Evolutionary conservation across 495 filamentous ascomycete genomes (phyloP).

Genomic region (Xylaria cubensis): DNA sequence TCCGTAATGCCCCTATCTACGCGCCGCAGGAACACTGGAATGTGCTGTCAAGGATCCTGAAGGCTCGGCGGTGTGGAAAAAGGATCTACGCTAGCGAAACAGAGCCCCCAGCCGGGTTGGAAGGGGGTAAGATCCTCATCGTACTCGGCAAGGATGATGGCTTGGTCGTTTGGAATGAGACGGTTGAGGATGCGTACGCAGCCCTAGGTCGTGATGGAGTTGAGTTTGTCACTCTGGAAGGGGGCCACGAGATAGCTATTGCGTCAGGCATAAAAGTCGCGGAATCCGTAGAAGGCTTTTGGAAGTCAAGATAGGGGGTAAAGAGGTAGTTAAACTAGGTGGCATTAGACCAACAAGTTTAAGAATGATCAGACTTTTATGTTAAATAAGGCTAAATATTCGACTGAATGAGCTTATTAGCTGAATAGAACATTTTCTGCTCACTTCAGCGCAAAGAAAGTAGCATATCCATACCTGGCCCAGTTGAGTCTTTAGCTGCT

Average conservation of each 20-base stretch:
- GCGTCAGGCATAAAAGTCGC: slow-evolving; percentile 49
- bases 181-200: slow-evolving; percentile 53
- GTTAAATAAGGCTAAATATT: too few relatives aligned
- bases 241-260: slow-evolving; percentile 60
- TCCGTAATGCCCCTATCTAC: slow-evolving; percentile 57
- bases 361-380: neutral
- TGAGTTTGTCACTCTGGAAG: slow-evolving; percentile 54
- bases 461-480: neutral
- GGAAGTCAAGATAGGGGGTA: slow-evolving; percentile 28
- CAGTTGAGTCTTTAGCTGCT: neutral
- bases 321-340: neutral
- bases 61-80: slow-evolving; percentile 44
- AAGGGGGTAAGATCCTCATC: slow-evolving; percentile 57
- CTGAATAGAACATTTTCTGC: neutral
- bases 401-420: too few relatives aligned
- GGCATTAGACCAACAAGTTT: neutral
- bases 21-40: slow-evolving; percentile 62
- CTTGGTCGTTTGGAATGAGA: slow-evolving; percentile 60
- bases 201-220: slow-evolving; percentile 52
- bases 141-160: slow-evolving; percentile 61
- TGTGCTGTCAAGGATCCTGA: slow-evolving; percentile 58
- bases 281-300: slow-evolving; percentile 47
- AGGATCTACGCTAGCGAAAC: slow-evolving; percentile 16
- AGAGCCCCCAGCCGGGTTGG: slow-evolving; percentile 41
- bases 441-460: neutral